These are phyloP conservation scores for Chaetothyriales sp. DNA, from an alignment of 2,329 filamentous ascomycete species.

Conservation along the genomic window DNA sequence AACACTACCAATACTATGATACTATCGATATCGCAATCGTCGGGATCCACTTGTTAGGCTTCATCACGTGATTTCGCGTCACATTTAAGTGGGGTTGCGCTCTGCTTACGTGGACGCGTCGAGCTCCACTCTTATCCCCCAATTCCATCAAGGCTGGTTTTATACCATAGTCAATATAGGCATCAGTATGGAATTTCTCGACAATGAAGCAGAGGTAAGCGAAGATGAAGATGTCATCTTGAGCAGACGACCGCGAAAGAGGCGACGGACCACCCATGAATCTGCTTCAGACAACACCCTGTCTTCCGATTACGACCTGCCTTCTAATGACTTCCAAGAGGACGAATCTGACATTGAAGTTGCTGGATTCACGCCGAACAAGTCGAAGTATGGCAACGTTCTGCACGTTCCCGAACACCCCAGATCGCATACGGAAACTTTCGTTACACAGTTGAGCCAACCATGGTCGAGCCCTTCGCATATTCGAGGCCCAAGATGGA, in stretches of 20 bases:
- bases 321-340: conserved; percentile 3
- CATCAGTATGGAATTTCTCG: conserved; percentile 8
- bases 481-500: conserved; percentile 38
- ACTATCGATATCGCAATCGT: not conserved
- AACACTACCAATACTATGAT: not conserved
- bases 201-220: conserved; percentile 5
- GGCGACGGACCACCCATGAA: conserved; percentile 5
- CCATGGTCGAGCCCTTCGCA: conserved; percentile 36
- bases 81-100: not conserved
- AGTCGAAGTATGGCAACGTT: conserved; percentile 15
- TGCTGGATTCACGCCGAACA: conserved; percentile 6
- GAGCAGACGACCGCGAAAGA: conserved; percentile 11
- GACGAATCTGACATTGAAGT: conserved; percentile 5
- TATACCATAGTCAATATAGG: not conserved
- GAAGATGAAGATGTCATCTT: conserved; percentile 3
- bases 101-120: not conserved
- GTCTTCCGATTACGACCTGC: conserved; percentile 12
- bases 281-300: conserved; percentile 1
- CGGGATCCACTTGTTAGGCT: no score
- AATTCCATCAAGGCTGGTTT: not conserved
- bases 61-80: not conserved
- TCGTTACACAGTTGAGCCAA: conserved; percentile 34
- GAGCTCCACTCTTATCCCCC: not conserved
- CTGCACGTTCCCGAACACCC: conserved; percentile 28
- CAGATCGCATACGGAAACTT: conserved; percentile 28